Evolutionary conservation across 78 protist species (phyloP).

Genomic region (Tieghemostelium lacteum): DNA sequence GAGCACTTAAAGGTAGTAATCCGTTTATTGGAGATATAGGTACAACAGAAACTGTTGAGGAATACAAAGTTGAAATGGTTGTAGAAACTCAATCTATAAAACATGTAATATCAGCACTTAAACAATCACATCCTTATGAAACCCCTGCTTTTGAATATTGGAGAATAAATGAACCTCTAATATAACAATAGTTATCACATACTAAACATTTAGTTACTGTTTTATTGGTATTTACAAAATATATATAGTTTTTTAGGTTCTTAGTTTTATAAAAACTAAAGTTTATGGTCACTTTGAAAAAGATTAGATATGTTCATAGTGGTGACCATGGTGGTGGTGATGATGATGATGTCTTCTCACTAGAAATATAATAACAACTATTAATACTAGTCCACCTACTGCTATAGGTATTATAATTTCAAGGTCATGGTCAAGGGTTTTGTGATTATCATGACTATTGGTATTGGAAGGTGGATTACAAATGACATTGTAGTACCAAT

Average conservation of each 20-base stretch:
- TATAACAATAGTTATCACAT: neutral
- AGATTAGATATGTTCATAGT: too few species aligned
- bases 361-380: too few species aligned
- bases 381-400: too few species aligned
- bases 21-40: conserved; percentile 5
- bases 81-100: neutral
- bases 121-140: conserved; percentile 46
- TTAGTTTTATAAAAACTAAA: too few species aligned
- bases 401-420: too few species aligned
- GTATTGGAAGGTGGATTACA: too few species aligned
- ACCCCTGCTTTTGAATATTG: conserved; percentile 13
- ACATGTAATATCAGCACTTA: conserved; percentile 3
- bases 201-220: neutral
- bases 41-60: conserved; percentile 13
- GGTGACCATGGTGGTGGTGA: too few species aligned
- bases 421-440: too few species aligned
- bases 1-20: neutral
- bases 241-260: neutral
- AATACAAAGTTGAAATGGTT: conserved; percentile 43
- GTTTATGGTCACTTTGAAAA: too few species aligned
- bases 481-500: too few species aligned
- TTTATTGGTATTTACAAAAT: neutral
- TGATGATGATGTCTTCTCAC: too few species aligned
- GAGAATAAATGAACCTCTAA: neutral
- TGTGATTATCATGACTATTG: too few species aligned